Percentiles rank a stretch among this genome's conserved stretches.
phyloP scores from a whole-genome alignment of 768 basidiomycete genomes.

The Macrolepiota dolichaula region DNA sequence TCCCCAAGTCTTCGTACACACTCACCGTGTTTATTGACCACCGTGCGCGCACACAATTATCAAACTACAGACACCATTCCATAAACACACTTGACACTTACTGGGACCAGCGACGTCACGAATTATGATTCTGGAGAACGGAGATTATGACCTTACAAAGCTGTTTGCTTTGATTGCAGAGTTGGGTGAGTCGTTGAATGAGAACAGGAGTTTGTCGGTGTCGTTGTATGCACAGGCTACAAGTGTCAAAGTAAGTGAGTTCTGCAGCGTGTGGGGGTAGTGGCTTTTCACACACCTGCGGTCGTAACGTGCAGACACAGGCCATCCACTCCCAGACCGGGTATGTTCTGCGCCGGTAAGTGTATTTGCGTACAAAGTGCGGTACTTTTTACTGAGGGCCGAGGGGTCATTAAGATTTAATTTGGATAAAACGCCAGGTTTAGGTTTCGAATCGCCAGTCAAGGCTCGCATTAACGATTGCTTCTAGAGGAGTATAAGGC shows the following conservation, averaged over 20 bases:
- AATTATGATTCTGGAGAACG: slow-evolving; percentile 57
- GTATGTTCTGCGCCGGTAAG: slow-evolving; percentile 81
- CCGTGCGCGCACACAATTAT: not conserved
- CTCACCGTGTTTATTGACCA: not conserved
- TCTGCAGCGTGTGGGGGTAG: not conserved
- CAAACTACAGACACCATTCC: not conserved
- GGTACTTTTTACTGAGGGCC: slow-evolving; percentile 6
- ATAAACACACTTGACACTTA: not conserved
- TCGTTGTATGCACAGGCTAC: slow-evolving; percentile 70
- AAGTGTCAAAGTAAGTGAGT: slow-evolving; percentile 74
- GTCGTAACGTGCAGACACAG: slow-evolving; percentile 54
- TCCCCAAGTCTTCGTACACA: not conserved
- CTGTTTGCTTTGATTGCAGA: slow-evolving; percentile 71
- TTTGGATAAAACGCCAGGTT: slow-evolving; percentile 83
- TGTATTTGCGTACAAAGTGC: slow-evolving; percentile 10
- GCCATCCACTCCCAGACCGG: slow-evolving; percentile 89
- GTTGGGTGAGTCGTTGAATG: slow-evolving; percentile 78
- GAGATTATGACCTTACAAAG: slow-evolving; percentile 58
- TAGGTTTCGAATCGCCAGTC: not conserved
- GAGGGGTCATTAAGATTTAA: slow-evolving; percentile 60
- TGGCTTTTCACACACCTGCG: not conserved
- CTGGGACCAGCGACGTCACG: not conserved
- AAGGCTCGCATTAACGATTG: slow-evolving; percentile 1
- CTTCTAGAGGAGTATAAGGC: slow-evolving; percentile 80
- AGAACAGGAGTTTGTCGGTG: slow-evolving; percentile 71